Base-by-base conservation (phyloP, 2,329 filamentous ascomycete species). In the Calonectria pseudoturangicola region DNA sequence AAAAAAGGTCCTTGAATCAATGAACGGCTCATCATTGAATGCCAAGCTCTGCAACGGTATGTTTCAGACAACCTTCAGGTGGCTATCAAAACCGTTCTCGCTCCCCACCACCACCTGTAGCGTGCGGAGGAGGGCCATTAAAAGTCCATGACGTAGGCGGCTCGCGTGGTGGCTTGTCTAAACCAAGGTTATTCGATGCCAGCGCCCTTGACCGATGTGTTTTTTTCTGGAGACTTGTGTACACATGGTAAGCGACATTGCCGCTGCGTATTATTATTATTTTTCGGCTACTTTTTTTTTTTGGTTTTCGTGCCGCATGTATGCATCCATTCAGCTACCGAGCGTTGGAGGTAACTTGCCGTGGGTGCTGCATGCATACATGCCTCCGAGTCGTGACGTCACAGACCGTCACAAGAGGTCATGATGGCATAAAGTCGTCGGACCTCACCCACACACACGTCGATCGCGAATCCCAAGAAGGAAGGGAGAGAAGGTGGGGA, bases 141-240 rank as follows among this genome's bases (percentile, higher is more conserved):
- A 25, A 39, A 63, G 15, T 72, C 70, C 39, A 72, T 72, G 70
- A 72, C 70, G 70, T 69, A 21, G 48, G 70, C 70, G 70, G 70
- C 70, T 72, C 70, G 64, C 39, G 28, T 39, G 45, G 47, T 50
- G 51, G 36, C 50, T 68, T 50, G 70, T 30, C 39, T 36, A 43
- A 68, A 68, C n/a, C 70, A 72, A 71, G 65, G 65, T 48, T 30
- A 12, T 62, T 27, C 36, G n/a, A n/a, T 41, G 41, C 65, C 21
- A 21, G 33, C 30, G 21, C 27, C 27, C 27, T 21, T 27, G 58
- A 25, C 45, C 48, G 56, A 18, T 47, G 1, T 12, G 5, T 10
- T 13, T 58, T 25, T 13, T 13, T 10, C 25, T 12, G 9, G 9
- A 5, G 30, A 9, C 30, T 12, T 25, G 21, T 2, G 10, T 10